Conservation (phyloP, 2,329 filamentous ascomycete species). For the Lomentospora prolificans region DNA sequence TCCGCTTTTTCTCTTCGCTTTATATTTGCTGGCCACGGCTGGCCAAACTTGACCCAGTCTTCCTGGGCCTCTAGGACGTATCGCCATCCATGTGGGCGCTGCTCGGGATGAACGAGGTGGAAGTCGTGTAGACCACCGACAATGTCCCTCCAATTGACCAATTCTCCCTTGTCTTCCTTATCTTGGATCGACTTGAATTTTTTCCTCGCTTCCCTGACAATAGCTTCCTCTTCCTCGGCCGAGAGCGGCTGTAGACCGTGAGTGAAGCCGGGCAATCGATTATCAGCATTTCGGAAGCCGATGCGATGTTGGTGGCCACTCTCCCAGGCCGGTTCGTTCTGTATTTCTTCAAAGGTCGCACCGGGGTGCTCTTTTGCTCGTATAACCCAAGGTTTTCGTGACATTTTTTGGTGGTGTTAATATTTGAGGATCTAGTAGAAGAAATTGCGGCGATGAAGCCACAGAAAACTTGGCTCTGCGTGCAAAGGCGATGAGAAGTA, state of each 20-base stretch:
- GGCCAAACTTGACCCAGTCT: conserved; percentile 35
- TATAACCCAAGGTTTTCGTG: conserved; percentile 4
- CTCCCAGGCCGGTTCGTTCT: conserved; percentile 31
- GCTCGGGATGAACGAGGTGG: conserved; percentile 30
- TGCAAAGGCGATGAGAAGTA: too few relatives aligned
- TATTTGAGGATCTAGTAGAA: too few relatives aligned
- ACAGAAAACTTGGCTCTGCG: too few relatives aligned
- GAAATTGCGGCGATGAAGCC: too few relatives aligned
- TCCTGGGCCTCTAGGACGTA: conserved; percentile 38
- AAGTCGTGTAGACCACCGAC: conserved; percentile 27
- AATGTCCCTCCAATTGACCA: conserved; percentile 28
- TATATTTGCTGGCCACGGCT: conserved; percentile 37
- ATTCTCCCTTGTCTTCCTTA: conserved; percentile 15
- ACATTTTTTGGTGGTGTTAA: too few relatives aligned
- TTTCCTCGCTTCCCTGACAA: conserved; percentile 7
- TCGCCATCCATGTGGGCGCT: conserved; percentile 36
- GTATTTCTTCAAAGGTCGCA: conserved; percentile 26
- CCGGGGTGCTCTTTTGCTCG: conserved; percentile 20
- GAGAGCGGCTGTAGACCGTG: neutral
- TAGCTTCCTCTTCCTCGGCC: neutral
- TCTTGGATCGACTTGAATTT: conserved; percentile 5
- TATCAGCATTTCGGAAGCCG: conserved; percentile 25
- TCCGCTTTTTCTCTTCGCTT: conserved; percentile 16
- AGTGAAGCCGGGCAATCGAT: conserved; percentile 22
- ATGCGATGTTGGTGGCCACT: conserved; percentile 25